These are phyloP conservation scores for Mycena pura DNA, from an alignment of 768 basidiomycete species.

Conservation along the genomic window DNA sequence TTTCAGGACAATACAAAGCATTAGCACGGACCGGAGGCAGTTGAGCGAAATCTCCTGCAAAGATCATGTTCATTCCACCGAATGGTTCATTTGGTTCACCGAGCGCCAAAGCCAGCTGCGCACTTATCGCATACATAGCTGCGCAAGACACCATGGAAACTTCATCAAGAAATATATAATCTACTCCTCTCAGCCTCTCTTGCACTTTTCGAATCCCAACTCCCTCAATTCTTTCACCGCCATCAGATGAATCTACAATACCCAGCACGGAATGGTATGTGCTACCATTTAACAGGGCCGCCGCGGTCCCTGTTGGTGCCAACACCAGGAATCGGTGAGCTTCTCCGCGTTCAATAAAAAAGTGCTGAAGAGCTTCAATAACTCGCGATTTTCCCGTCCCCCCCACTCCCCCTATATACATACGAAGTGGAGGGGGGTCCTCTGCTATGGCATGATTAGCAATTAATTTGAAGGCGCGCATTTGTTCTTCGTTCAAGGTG, in stretches of 20 bases:
- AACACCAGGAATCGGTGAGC: conserved; percentile 23
- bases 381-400: no score
- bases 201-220: background rate
- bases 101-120: conserved; percentile 10
- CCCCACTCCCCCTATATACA: conserved; percentile 24
- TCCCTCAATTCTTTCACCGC: background rate
- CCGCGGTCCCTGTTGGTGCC: conserved; percentile 34
- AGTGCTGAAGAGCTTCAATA: conserved; percentile 19
- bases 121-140: conserved; percentile 16
- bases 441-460: conserved; percentile 27
- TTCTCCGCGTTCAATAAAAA: conserved; percentile 22
- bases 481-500: conserved; percentile 39
- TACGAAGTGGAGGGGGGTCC: no score
- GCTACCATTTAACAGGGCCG: conserved; percentile 26
- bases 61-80: conserved; percentile 36
- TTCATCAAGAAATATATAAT: conserved; percentile 40
- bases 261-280: conserved; percentile 31
- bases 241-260: background rate
- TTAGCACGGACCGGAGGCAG: conserved; percentile 29
- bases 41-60: conserved; percentile 32
- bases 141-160: conserved; percentile 36
- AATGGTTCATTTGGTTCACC: conserved; percentile 17
- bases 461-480: conserved; percentile 37
- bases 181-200: conserved; percentile 16
- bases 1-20: conserved; percentile 11